Conservation (phyloP, 2,329 filamentous ascomycete species). For the Cyphellophora europaea region DNA sequence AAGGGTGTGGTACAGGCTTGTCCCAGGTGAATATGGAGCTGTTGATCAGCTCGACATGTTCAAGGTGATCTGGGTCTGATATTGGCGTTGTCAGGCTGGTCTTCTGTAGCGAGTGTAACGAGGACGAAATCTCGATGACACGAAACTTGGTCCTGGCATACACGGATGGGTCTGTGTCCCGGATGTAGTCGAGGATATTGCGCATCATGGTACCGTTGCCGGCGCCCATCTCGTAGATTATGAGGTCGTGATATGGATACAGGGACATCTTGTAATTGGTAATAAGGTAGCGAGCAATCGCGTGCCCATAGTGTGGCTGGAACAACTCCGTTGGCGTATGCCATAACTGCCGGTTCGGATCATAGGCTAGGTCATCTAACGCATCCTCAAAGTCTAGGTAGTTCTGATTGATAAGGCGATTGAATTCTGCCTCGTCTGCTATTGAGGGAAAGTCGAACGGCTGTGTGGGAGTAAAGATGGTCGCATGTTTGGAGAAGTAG, state of each 20-base stretch:
- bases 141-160: constrained; percentile 90
- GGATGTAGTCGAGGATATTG: constrained; percentile 95
- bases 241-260: constrained; percentile 91
- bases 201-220: constrained; percentile 96
- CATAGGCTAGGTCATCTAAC: constrained; percentile 62
- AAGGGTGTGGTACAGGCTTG: constrained; percentile 76
- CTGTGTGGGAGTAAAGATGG: constrained; percentile 87
- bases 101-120: constrained; percentile 69
- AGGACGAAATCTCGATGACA: constrained; percentile 88
- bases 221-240: constrained; percentile 98
- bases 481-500: constrained; percentile 92
- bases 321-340: constrained; percentile 98
- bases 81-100: constrained; percentile 56
- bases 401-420: constrained; percentile 62
- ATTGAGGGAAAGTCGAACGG: constrained; percentile 81
- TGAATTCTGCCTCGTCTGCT: constrained; percentile 77
- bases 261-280: constrained; percentile 91
- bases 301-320: constrained; percentile 91
- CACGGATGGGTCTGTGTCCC: constrained; percentile 77
- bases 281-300: constrained; percentile 90
- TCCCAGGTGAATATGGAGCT: constrained; percentile 92
- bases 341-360: constrained; percentile 84
- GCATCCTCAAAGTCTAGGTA: constrained; percentile 87
- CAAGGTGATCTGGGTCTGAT: constrained; percentile 63
- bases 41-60: constrained; percentile 91